Evolutionary conservation across 306 rosid genomes (phyloP).

Genomic region (Cucurbita maxima): DNA sequence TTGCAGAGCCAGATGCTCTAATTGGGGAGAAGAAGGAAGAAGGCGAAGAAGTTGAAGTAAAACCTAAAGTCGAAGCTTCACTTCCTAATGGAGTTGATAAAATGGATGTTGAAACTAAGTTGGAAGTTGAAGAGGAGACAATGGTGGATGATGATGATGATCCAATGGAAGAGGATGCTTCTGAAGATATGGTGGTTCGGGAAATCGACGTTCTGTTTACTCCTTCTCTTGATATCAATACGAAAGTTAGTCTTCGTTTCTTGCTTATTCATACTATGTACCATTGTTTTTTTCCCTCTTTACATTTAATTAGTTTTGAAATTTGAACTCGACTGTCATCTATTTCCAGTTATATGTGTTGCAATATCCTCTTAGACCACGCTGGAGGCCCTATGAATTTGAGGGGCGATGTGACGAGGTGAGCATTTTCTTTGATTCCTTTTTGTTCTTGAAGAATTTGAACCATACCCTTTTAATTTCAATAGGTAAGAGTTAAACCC

Average conservation of each 20-base stretch:
- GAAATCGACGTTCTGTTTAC: conserved; percentile 68
- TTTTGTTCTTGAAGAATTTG: background rate
- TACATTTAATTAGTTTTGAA: background rate
- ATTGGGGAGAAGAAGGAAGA: conserved; percentile 18
- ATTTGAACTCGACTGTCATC: background rate
- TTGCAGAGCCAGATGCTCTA: background rate
- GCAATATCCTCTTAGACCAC: conserved; percentile 81
- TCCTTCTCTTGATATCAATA: conserved; percentile 30
- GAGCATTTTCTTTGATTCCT: conserved; percentile 3
- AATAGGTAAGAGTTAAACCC: conserved; percentile 59
- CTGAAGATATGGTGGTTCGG: conserved; percentile 53
- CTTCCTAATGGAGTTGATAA: conserved; percentile 21
- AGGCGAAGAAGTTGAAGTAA: background rate
- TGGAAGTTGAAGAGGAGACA: conserved; percentile 19
- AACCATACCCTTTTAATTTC: background rate
- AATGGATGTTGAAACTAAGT: conserved; percentile 24
- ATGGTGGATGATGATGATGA: conserved; percentile 36
- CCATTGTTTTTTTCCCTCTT: background rate
- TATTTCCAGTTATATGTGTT: conserved; percentile 40
- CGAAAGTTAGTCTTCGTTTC: conserved; percentile 30
- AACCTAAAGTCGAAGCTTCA: conserved; percentile 13
- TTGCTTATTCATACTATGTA: background rate
- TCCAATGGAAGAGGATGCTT: conserved; percentile 38
- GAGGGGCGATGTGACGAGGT: conserved; percentile 72
- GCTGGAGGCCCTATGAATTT: conserved; percentile 77